These are phyloP conservation scores for Amoebophrya sp. DNA, from an alignment of 169 alveolate genomes.

Conservation along the genomic window DNA sequence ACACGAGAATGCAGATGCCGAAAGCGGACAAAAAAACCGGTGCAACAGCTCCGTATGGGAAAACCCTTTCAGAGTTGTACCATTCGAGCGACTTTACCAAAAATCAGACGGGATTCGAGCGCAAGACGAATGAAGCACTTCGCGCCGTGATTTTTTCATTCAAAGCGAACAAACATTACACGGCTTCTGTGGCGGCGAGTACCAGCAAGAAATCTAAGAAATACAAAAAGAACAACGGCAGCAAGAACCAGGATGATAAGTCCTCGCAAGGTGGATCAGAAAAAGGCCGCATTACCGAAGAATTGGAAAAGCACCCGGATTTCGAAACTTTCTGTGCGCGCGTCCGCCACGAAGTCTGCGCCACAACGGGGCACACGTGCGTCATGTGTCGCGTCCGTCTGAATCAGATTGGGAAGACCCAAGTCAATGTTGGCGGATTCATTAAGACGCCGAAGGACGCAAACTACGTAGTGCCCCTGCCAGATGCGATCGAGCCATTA, in stretches of 20 bases:
- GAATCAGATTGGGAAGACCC: neutral
- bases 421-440: neutral
- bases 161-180: neutral
- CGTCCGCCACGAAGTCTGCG: neutral
- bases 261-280: no score
- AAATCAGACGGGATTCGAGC: neutral
- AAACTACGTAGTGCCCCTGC: neutral
- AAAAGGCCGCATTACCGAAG: neutral
- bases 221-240: neutral
- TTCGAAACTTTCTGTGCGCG: neutral
- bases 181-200: no score
- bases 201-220: no score
- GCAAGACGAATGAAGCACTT: neutral
- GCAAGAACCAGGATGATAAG: no score
- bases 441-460: neutral
- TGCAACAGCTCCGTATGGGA: neutral
- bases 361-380: conserved; percentile 13
- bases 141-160: neutral
- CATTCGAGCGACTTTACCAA: neutral
- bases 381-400: neutral
- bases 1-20: conserved; percentile 2
- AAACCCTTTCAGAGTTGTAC: neutral
- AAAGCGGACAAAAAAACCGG: neutral
- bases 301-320: neutral
- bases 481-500: neutral